Evolutionary conservation across 306 rosid genomes (phyloP), one percentile per base, ranked within the genome.

Genomic region (Comarum palustre): DNA sequence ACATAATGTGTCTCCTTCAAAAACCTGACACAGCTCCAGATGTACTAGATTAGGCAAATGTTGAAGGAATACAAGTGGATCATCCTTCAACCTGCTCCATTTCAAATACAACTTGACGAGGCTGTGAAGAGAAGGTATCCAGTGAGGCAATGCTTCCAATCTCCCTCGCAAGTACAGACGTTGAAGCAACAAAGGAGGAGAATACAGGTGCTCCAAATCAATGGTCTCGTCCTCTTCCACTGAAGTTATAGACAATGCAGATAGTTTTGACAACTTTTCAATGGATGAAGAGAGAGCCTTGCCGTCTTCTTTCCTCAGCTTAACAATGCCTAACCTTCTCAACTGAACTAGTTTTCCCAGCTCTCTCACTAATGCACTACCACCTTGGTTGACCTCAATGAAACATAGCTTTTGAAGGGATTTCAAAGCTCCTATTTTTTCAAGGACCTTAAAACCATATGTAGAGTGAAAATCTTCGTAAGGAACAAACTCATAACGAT

Each of bases 381-480:
- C 69, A 5, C 38, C 51, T 32, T 34, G 32, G 42, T 74, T 38
- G 5, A 25, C 84, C 20, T 79, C 79, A 29, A 83, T 59, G 59
- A 29, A 48, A 59, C 77, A 32, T 12, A 83, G 87, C 81, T 79
- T 83, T 71, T 77, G 84, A 17, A 83, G 71, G 55, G 47, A 73
- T n/a, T 5, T 31, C 55, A 83, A 75, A 19, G 5, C 17, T 19
- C 84, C 77, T 4, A 83, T 51, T 31, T 69, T 39, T 6, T 52
- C 62, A 32, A 13, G 11, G 8, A 73, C 32, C 77, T 69, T 76
- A 34, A 76, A 76, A 16, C 82, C 84, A 43, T 31, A 14, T 32
- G 19, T 77, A 25, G 63, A 46, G 42, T 61, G 73, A 45, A 68
- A 39, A 19, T 55, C 20, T 24, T 1, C 57, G 12, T 39, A 16